These are phyloP conservation scores for Diphasiastrum complanatum DNA, from an alignment of 83 land plant species.

Conservation along the genomic window DNA sequence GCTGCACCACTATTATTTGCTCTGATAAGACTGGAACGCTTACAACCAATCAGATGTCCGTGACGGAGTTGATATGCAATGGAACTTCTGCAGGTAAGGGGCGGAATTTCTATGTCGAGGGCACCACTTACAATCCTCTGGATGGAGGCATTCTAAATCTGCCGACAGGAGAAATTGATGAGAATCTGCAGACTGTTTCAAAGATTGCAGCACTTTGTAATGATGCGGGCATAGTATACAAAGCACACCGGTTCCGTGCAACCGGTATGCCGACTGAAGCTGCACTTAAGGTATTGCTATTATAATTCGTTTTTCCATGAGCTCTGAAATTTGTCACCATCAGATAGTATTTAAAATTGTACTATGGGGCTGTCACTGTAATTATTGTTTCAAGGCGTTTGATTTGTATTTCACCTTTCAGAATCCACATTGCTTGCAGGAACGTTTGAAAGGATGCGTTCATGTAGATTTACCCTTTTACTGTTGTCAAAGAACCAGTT, in stretches of 20 bases:
- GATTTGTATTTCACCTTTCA: no score
- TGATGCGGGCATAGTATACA: slow-evolving; percentile 64
- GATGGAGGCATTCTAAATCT: slow-evolving; percentile 65
- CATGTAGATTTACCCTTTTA: no score
- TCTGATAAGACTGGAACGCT: slow-evolving; percentile 95
- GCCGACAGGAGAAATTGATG: slow-evolving; percentile 43
- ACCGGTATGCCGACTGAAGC: slow-evolving; percentile 96
- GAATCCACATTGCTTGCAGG: no score
- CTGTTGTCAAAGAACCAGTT: no score
- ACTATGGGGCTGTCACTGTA: no score
- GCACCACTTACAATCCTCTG: slow-evolving; percentile 76
- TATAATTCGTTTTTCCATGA: neutral
- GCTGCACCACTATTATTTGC: no score
- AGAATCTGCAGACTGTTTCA: slow-evolving; percentile 60
- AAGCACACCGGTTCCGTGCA: slow-evolving; percentile 51
- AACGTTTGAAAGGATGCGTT: no score
- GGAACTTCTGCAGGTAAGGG: slow-evolving; percentile 40
- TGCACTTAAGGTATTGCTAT: slow-evolving; percentile 64
- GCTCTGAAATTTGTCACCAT: no score
- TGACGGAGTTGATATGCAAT: slow-evolving; percentile 46
- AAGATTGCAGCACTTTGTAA: slow-evolving; percentile 80
- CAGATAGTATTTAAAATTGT: no score
- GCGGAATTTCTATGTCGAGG: slow-evolving; percentile 66
- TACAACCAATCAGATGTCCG: slow-evolving; percentile 97
- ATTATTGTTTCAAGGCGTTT: no score